Evolutionary conservation across 2,329 filamentous ascomycete genomes (phyloP).

Genomic region (Raffaelea ambrosiae): DNA sequence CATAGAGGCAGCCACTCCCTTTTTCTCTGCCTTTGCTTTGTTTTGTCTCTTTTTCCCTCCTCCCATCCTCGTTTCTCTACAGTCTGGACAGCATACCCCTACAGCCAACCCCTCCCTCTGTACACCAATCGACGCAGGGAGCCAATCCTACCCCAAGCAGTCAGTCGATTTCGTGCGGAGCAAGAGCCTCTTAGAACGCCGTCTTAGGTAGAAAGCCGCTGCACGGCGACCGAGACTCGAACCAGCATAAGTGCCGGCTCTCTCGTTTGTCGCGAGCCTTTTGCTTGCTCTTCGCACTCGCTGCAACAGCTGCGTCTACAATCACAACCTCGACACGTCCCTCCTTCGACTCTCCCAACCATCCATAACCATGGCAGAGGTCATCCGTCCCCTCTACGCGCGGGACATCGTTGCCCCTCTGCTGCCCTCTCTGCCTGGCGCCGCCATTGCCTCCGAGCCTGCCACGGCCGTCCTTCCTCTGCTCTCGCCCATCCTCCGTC

Average conservation of each 20-base stretch:
- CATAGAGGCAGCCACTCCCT: background rate
- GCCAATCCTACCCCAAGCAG: background rate
- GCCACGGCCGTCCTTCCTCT: slow-evolving; percentile 48
- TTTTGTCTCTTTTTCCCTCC: background rate
- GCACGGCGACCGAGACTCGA: too few species aligned
- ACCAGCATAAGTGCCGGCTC: too few species aligned
- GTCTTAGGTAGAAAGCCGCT: too few species aligned
- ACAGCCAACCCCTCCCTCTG: background rate
- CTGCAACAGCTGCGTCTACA: background rate
- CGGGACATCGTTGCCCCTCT: slow-evolving; percentile 44
- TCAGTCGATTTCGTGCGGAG: background rate
- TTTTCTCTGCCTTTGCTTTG: background rate
- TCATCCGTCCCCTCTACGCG: slow-evolving; percentile 35
- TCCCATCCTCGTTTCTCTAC: background rate
- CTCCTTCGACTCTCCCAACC: background rate
- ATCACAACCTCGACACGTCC: background rate
- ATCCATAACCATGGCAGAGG: slow-evolving; percentile 9
- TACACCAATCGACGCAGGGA: too few species aligned
- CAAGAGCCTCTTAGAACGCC: too few species aligned
- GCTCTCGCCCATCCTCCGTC: slow-evolving; percentile 57
- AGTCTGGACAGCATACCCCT: background rate
- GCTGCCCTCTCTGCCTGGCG: slow-evolving; percentile 50
- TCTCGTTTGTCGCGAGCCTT: too few species aligned
- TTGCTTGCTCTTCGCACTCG: background rate
- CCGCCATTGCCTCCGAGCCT: slow-evolving; percentile 48